phyloP scores from a whole-genome alignment of 176 grass and related monocot genomes.

The Avena insularis region DNA sequence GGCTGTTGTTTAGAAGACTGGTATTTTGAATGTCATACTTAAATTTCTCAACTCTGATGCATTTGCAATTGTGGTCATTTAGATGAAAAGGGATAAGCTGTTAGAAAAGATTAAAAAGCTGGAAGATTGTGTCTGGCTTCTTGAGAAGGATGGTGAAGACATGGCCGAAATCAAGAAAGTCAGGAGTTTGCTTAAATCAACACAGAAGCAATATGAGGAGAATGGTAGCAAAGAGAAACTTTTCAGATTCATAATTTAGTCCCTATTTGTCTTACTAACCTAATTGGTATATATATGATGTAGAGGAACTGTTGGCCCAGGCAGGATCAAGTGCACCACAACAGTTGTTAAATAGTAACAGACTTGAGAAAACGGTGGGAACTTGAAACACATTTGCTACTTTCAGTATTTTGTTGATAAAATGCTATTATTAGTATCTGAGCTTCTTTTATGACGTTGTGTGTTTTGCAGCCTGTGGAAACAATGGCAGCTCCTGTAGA shows the following conservation, averaged over 20 bases:
- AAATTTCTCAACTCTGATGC: background rate
- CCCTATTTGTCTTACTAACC: background rate
- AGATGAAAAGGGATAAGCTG: conserved; percentile 28
- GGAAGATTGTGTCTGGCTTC: conserved; percentile 11
- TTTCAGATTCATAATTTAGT: background rate
- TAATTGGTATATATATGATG: background rate
- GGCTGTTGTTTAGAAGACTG: background rate
- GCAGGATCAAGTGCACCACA: background rate
- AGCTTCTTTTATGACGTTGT: background rate
- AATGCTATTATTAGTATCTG: background rate
- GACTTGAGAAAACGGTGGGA: background rate
- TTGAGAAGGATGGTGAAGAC: conserved; percentile 15
- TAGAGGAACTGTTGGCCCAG: background rate
- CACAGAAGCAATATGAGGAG: background rate
- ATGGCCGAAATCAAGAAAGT: conserved; percentile 11
- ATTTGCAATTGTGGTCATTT: background rate
- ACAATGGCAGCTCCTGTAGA: background rate
- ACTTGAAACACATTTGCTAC: conserved; percentile 13
- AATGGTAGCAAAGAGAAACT: background rate
- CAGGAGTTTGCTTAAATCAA: conserved; percentile 20
- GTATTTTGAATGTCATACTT: background rate
- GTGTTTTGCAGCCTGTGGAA: conserved; percentile 11
- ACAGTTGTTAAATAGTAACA: background rate
- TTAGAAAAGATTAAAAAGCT: conserved; percentile 28
- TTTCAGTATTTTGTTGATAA: background rate